A percentile compares a stretch with the other conserved stretches of the same genome.
Conservation (phyloP, 1,139 yeast genomes). For the Sugiyamaella neomexicana region DNA sequence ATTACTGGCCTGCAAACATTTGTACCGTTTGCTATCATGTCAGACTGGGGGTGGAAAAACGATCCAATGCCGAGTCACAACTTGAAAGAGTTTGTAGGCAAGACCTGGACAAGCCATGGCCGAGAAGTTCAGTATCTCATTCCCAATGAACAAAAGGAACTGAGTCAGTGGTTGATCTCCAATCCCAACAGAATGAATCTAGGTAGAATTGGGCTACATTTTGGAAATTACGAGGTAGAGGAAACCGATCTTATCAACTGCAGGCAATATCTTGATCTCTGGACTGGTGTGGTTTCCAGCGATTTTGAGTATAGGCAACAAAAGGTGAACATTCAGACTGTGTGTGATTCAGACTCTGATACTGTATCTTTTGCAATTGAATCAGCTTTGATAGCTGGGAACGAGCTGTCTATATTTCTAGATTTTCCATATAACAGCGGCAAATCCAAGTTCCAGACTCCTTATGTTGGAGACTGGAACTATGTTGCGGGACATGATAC, state of each 20-base stretch:
- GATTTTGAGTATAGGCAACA: slow-evolving; percentile 5
- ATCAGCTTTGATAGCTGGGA: slow-evolving; percentile 8
- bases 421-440: slow-evolving; percentile 20
- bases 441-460: slow-evolving; percentile 18
- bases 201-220: slow-evolving; percentile 17
- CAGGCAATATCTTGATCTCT: slow-evolving; percentile 14
- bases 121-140: slow-evolving; percentile 16
- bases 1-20: slow-evolving; percentile 22
- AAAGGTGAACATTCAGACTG: slow-evolving; percentile 5
- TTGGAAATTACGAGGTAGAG: slow-evolving; percentile 1
- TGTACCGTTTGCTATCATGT: slow-evolving; percentile 21
- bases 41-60: slow-evolving; percentile 22
- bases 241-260: slow-evolving; percentile 9
- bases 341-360: slow-evolving; percentile 13
- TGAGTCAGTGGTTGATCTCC: slow-evolving; percentile 21
- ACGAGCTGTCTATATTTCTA: slow-evolving; percentile 8
- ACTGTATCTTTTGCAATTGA: slow-evolving; percentile 13
- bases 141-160: slow-evolving; percentile 21
- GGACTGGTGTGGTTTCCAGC: slow-evolving; percentile 14
- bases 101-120: slow-evolving; percentile 17
- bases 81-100: slow-evolving; percentile 13
- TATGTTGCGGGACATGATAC: slow-evolving; percentile 14
- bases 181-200: slow-evolving; percentile 22
- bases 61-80: slow-evolving; percentile 16
- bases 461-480: slow-evolving; percentile 20